Conservation (phyloP, 2,329 filamentous ascomycete species). For the Thermothelomyces thermophilus region DNA sequence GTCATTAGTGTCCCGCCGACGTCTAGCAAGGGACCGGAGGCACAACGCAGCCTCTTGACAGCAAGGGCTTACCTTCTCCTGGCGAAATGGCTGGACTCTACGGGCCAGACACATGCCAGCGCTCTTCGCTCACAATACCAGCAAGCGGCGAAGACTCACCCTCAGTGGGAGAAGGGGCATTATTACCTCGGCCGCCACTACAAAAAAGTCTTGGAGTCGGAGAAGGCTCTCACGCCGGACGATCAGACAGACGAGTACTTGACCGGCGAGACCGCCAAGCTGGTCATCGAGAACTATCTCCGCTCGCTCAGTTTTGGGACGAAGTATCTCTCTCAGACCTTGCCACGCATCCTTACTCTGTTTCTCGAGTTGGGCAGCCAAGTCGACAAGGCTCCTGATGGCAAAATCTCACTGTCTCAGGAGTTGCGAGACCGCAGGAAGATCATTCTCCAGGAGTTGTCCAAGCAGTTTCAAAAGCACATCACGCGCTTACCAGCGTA, state of each 20-base stretch:
- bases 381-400: conserved; percentile 55
- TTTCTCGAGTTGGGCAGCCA: conserved; percentile 89
- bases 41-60: conserved; percentile 55
- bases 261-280: conserved; percentile 75
- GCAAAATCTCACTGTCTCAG: conserved; percentile 45
- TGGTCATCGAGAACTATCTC: conserved; percentile 91
- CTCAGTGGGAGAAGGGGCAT: conserved; percentile 90
- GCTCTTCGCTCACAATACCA: conserved; percentile 78
- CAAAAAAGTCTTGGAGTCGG: conserved; percentile 88
- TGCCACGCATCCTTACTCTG: conserved; percentile 84
- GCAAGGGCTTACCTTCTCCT: conserved; percentile 78
- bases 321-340: conserved; percentile 92
- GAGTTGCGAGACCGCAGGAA: conserved; percentile 51
- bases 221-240: conserved; percentile 66
- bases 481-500: conserved; percentile 65
- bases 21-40: conserved; percentile 36
- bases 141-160: conserved; percentile 62
- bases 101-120: conserved; percentile 84
- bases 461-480: conserved; percentile 74
- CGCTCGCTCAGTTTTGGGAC: conserved; percentile 81
- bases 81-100: conserved; percentile 92
- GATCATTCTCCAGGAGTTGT: conserved; percentile 61
- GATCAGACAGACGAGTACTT: conserved; percentile 73
- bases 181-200: conserved; percentile 97
- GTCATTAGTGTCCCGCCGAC: conserved; percentile 28